These are phyloP conservation scores for Chrysosporium queenslandicum DNA, from an alignment of 2,329 filamentous ascomycete species.

Conservation along the genomic window DNA sequence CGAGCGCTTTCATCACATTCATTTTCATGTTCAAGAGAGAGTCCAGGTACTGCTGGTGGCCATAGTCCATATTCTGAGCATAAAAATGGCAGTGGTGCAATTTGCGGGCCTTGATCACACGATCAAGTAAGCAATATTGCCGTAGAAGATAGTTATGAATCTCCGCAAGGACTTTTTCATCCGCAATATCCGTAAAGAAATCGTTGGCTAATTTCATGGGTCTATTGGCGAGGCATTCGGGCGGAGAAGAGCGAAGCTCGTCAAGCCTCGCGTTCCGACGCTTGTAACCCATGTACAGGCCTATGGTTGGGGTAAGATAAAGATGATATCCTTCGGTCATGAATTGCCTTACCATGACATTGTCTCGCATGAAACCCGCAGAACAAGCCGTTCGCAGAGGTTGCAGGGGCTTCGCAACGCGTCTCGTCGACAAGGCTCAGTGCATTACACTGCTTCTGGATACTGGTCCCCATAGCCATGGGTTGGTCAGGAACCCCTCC, in stretches of 20 bases:
- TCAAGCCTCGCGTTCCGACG: constrained; percentile 39
- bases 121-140: constrained; percentile 30
- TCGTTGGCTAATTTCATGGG: constrained; percentile 33
- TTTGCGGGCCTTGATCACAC: constrained; percentile 36
- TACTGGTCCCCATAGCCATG: not conserved
- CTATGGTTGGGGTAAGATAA: constrained; percentile 8
- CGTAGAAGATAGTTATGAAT: constrained; percentile 35
- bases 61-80: constrained; percentile 36
- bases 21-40: constrained; percentile 31
- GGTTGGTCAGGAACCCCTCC: not conserved
- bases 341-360: constrained; percentile 26
- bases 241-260: constrained; percentile 21
- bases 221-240: constrained; percentile 27
- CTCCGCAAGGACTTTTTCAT: constrained; percentile 23
- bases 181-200: constrained; percentile 31
- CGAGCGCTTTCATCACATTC: constrained; percentile 33
- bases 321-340: not conserved
- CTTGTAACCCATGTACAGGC: constrained; percentile 43
- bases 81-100: constrained; percentile 38
- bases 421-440: constrained; percentile 13
- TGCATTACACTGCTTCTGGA: constrained; percentile 4
- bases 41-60: constrained; percentile 36
- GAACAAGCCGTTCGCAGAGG: constrained; percentile 35
- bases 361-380: constrained; percentile 37
- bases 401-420: constrained; percentile 30